phyloP scores from a whole-genome alignment of 2,329 filamentous ascomycete species.

The Drechslerella coelobrocha region DNA sequence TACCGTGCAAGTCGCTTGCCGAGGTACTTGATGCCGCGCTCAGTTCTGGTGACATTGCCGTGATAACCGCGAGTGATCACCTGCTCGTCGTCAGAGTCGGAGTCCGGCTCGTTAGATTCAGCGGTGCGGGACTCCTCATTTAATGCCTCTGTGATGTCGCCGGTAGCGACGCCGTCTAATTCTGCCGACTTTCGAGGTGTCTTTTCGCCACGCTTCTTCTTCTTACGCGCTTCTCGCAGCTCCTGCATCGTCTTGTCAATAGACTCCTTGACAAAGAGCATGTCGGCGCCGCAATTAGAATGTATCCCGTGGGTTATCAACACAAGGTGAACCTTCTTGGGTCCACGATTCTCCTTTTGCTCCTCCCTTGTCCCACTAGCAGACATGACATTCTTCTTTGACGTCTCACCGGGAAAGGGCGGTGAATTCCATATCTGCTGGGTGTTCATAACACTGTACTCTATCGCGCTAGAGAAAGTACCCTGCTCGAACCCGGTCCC shows the following conservation, averaged over 20 bases:
- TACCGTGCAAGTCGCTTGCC: constrained; percentile 93
- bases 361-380: constrained; percentile 39
- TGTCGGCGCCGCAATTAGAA: constrained; percentile 92
- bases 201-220: constrained; percentile 56
- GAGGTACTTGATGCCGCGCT: constrained; percentile 94
- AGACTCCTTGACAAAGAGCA: constrained; percentile 96
- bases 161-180: constrained; percentile 38
- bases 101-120: constrained; percentile 58
- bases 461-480: constrained; percentile 77
- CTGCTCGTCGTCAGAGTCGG: constrained; percentile 77
- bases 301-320: constrained; percentile 92
- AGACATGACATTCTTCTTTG: constrained; percentile 48
- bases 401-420: constrained; percentile 70
- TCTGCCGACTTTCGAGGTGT: constrained; percentile 63
- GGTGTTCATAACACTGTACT: constrained; percentile 83
- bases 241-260: constrained; percentile 84
- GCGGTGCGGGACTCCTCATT: constrained; percentile 12
- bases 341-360: constrained; percentile 62
- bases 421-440: constrained; percentile 92
- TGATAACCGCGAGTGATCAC: constrained; percentile 88
- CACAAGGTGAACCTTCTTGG: constrained; percentile 86
- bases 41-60: constrained; percentile 87
- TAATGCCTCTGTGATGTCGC: constrained; percentile 50
- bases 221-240: constrained; percentile 70
- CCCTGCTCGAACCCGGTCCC: constrained; percentile 39